These are phyloP conservation scores for Rhizopogon vesiculosus DNA, from an alignment of 768 basidiomycete species.

Conservation along the genomic window DNA sequence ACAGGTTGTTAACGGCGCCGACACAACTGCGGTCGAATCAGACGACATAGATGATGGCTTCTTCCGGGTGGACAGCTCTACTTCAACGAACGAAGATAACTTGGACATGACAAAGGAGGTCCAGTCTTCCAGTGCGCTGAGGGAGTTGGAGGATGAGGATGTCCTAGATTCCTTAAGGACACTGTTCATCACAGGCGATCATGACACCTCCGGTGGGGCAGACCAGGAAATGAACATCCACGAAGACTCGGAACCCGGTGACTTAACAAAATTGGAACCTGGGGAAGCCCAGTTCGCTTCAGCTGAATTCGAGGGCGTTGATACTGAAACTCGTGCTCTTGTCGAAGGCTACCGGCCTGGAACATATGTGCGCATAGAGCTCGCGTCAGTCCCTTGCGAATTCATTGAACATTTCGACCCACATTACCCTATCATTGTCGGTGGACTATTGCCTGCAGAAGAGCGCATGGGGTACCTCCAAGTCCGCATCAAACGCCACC, in stretches of 20 bases:
- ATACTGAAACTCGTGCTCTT: conserved; percentile 70
- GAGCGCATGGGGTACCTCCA: conserved; percentile 92
- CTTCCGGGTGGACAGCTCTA: conserved; percentile 52
- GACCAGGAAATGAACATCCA: conserved; percentile 37
- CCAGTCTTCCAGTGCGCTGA: conserved; percentile 45
- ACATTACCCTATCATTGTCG: conserved; percentile 84
- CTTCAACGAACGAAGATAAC: conserved; percentile 38
- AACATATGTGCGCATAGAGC: conserved; percentile 88
- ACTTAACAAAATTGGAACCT: conserved; percentile 40
- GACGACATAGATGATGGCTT: conserved; percentile 63
- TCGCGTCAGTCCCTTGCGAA: conserved; percentile 81
- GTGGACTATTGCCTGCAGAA: conserved; percentile 86
- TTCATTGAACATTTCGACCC: conserved; percentile 94
- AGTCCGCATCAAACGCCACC: conserved; percentile 92
- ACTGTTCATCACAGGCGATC: conserved; percentile 84
- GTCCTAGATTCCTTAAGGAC: conserved; percentile 82
- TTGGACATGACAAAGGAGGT: conserved; percentile 69
- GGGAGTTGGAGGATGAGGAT: conserved; percentile 81
- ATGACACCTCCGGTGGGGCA: conserved; percentile 27
- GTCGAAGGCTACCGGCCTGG: conserved; percentile 93
- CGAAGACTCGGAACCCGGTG: conserved; percentile 31
- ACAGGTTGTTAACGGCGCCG: conserved; percentile 50
- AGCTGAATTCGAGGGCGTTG: conserved; percentile 78
- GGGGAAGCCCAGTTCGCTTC: conserved; percentile 6
- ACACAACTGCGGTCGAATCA: not conserved